phyloP scores from a whole-genome alignment of 2,329 filamentous ascomycete species.

The Nemania abortiva region DNA sequence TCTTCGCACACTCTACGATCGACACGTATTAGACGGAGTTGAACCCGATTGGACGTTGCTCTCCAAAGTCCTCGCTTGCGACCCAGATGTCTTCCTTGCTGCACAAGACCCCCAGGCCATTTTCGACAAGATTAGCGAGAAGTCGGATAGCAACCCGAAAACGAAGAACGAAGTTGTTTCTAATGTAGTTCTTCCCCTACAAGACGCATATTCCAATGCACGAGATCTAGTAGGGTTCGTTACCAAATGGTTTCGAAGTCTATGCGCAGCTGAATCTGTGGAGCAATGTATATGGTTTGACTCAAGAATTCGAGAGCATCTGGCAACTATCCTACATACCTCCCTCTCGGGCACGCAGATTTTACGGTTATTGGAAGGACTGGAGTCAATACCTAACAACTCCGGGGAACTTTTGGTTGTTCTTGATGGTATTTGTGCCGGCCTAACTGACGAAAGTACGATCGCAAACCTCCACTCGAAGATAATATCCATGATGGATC shows the following conservation, averaged over 20 bases:
- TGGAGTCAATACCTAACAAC: slow-evolving; percentile 46
- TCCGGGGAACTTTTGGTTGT: slow-evolving; percentile 52
- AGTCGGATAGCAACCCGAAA: slow-evolving; percentile 39
- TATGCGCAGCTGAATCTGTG: slow-evolving; percentile 40
- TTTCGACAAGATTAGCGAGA: slow-evolving; percentile 50
- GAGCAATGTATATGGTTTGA: slow-evolving; percentile 48
- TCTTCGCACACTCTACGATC: slow-evolving; percentile 50
- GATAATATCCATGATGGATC: slow-evolving; percentile 51
- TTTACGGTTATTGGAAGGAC: slow-evolving; percentile 52
- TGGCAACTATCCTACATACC: slow-evolving; percentile 51
- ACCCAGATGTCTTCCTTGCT: slow-evolving; percentile 60
- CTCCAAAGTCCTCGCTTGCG: slow-evolving; percentile 58
- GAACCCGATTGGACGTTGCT: slow-evolving; percentile 56
- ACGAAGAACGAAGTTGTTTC: slow-evolving; percentile 49
- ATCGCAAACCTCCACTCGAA: slow-evolving; percentile 50
- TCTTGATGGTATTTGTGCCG: slow-evolving; percentile 54
- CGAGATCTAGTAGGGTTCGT: slow-evolving; percentile 57
- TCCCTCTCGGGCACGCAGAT: slow-evolving; percentile 55
- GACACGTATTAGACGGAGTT: slow-evolving; percentile 46
- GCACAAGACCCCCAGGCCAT: slow-evolving; percentile 50
- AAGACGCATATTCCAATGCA: slow-evolving; percentile 56
- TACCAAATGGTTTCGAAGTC: slow-evolving; percentile 53
- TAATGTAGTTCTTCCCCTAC: slow-evolving; percentile 55
- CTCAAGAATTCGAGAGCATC: slow-evolving; percentile 43
- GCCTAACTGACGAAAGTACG: slow-evolving; percentile 52